phyloP scores from a whole-genome alignment of 2,329 filamentous ascomycete species.

The Fusarium humuli region DNA sequence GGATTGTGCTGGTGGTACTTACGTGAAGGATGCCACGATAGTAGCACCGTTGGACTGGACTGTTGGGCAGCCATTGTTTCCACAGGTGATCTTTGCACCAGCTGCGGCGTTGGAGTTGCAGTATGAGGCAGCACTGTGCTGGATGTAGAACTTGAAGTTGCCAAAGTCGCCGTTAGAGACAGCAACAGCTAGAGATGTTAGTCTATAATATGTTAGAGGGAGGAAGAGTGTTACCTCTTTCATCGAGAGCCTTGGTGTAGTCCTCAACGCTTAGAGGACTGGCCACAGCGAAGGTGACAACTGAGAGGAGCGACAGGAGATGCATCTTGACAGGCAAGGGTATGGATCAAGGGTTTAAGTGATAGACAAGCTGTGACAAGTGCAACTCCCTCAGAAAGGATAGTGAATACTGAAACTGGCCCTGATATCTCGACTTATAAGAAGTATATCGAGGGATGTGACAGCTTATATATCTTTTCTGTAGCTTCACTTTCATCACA shows the following conservation, averaged over 20 bases:
- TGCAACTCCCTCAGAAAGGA: conserved; percentile 10
- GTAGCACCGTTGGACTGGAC: conserved; percentile 58
- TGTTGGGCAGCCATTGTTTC: conserved; percentile 56
- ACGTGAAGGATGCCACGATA: conserved; percentile 58
- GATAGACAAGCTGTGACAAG: conserved; percentile 1
- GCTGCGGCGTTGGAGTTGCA: conserved; percentile 61
- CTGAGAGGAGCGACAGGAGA: conserved; percentile 42
- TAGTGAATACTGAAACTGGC: conserved; percentile 3
- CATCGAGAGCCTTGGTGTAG: conserved; percentile 47
- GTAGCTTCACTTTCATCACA: conserved; percentile 14
- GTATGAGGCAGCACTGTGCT: conserved; percentile 65
- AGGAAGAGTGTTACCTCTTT: conserved; percentile 49
- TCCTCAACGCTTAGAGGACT: conserved; percentile 44
- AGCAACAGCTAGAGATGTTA: conserved; percentile 14
- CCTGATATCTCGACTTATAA: conserved; percentile 25
- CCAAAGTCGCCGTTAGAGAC: conserved; percentile 46
- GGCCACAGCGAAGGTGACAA: conserved; percentile 45
- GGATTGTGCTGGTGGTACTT: conserved; percentile 30
- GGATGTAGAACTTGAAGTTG: conserved; percentile 61
- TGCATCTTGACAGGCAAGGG: conserved; percentile 38
- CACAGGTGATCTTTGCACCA: conserved; percentile 58
- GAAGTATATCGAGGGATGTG: conserved; percentile 10
- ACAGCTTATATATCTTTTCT: conserved; percentile 21
- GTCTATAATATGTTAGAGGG: background rate
- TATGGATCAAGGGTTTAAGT: background rate